Evolutionary conservation across 139 green algal genomes (phyloP).

Genomic region (Edaphochlamys debaryana): DNA sequence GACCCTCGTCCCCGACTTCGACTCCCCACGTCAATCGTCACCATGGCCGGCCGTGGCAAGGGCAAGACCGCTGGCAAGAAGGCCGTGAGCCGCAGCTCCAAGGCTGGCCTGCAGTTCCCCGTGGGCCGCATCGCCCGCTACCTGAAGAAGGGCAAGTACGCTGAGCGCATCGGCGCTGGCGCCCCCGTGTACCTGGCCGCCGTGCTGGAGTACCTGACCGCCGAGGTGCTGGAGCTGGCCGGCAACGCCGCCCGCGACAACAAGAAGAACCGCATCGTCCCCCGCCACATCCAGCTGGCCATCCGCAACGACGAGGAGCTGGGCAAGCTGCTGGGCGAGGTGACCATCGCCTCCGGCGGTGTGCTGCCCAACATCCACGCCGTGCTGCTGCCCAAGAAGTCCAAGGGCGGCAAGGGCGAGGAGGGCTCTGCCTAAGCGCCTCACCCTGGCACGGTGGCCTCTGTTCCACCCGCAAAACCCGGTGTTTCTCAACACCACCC

Average conservation of each 20-base stretch:
- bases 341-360: too few species aligned
- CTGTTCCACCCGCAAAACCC: too few species aligned
- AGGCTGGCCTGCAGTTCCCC: constrained; percentile 93
- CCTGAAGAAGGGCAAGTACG: constrained; percentile 82
- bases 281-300: constrained; percentile 91
- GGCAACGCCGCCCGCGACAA: constrained; percentile 95
- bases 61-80: constrained; percentile 60
- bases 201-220: constrained; percentile 89
- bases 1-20: too few species aligned
- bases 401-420: too few species aligned
- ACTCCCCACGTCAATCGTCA: too few species aligned
- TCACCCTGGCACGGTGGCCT: too few species aligned
- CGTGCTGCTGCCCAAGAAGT: too few species aligned
- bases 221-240: constrained; percentile 98
- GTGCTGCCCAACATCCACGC: too few species aligned
- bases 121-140: constrained; percentile 85
- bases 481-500: too few species aligned
- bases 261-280: constrained; percentile 90
- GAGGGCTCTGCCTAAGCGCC: too few species aligned
- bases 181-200: constrained; percentile 76
- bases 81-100: constrained; percentile 79
- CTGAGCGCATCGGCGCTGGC: constrained; percentile 65
- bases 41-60: not conserved
- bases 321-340: too few species aligned
- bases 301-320: constrained; percentile 63